Evolutionary conservation across 371 early-diverging fungal species (phyloP), one percentile per base, ranked within the genome.

Genomic region (Lichtheimia ornata): DNA sequence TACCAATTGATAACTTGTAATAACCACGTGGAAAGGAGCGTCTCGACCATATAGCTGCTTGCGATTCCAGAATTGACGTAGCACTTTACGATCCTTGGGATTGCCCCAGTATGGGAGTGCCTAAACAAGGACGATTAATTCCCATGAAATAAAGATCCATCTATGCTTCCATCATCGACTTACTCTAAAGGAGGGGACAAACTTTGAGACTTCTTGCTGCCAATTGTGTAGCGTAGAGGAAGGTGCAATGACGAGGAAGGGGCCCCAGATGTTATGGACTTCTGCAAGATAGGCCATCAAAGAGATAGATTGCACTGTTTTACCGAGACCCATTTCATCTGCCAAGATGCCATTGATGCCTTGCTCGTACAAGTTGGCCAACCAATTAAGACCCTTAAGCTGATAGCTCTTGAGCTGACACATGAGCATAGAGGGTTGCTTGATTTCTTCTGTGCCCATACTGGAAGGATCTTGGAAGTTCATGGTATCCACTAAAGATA

Each of bases 351-450:
- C 96, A 74, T 97, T 98, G 73, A 99, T 97, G 56, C 97, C 97
- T 69, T 95, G 94, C 60, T 97, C 95, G 67, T 97, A 97, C 70
- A 98, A 74, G 71, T 93, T 95, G 24, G 94, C 92, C 15, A 99
- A 86, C 99, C 99, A 99, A 72, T 96, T 97, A 24, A 99, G 84
- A 20, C 99, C 99, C 76, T 98, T 95, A 52, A 99, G 76, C 76
- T 99, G 99, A 73, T 99, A 97, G 44, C 89, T 87, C 70, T 95
- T 96, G 13, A 98, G 83, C 63, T 88, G 85, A 64, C 93, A 92
- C 80, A 91, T 92, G 30, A 98, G 80, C 86, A 96, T 92, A 27
- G 78, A 82, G 14, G 97, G 97, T 72, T 96, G 96, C 42, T 85
- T 72, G 50, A 92, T 85, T 62, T 91, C 91, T 12, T 79, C 84